Percentiles rank a stretch among this genome's conserved stretches.
Conservation (phyloP, 169 alveolate genomes). For the Fabrea salina region DNA sequence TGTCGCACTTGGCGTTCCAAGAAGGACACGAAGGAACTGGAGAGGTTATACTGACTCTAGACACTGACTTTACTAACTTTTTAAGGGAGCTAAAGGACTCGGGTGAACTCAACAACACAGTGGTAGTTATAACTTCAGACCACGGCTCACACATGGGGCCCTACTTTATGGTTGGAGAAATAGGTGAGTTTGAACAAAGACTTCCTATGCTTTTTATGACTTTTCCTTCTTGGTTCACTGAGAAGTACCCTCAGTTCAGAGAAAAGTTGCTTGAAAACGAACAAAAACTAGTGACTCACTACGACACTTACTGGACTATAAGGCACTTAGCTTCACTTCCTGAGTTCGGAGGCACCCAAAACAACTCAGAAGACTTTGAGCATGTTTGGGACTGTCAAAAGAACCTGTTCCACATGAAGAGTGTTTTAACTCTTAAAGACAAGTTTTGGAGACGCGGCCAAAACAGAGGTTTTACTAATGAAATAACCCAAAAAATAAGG, state of each 20-base stretch:
- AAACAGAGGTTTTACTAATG: neutral
- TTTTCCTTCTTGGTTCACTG: constrained; percentile 6
- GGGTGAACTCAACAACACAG: constrained; percentile 49
- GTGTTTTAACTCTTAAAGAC: neutral
- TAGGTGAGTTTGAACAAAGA: constrained; percentile 12
- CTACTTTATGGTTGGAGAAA: neutral
- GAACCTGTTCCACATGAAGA: neutral
- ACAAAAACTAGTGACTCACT: neutral
- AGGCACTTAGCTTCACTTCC: neutral
- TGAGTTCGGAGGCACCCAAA: constrained; percentile 18
- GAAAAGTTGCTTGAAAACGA: neutral
- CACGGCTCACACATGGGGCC: constrained; percentile 60
- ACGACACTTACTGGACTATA: constrained; percentile 27
- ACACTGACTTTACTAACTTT: constrained; percentile 44
- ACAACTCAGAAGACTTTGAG: constrained; percentile 34
- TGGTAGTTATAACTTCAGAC: constrained; percentile 50
- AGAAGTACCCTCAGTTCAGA: constrained; percentile 14
- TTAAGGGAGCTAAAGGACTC: constrained; percentile 37
- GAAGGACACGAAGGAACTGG: constrained; percentile 70
- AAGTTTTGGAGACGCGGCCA: neutral
- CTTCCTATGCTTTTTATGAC: constrained; percentile 23
- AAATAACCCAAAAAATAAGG: neutral
- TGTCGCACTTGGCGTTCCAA: constrained; percentile 45
- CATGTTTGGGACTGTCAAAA: neutral
- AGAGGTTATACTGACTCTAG: constrained; percentile 57